These are phyloP conservation scores for Stagonosporopsis cucurbitacearum DNA, from an alignment of 2,329 filamentous ascomycete species.

Conservation along the genomic window DNA sequence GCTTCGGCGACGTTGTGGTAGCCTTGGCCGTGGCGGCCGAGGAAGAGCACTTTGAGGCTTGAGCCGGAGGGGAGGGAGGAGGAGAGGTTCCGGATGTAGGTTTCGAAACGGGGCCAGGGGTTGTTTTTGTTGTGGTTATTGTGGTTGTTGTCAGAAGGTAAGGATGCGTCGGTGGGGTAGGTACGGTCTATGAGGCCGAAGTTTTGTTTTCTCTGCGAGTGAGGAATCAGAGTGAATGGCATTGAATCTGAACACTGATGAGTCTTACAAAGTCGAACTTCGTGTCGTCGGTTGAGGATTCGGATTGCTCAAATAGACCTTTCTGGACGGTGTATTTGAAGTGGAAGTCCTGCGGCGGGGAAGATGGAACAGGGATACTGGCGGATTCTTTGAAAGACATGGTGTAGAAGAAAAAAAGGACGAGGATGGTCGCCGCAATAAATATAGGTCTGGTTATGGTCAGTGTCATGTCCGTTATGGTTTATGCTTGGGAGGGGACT, in stretches of 20 bases:
- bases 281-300: conserved; percentile 60
- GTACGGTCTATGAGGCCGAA: conserved; percentile 70
- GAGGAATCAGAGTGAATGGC: not conserved
- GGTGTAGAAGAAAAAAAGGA: conserved; percentile 17
- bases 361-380: not conserved
- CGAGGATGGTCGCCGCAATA: conserved; percentile 13
- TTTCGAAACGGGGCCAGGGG: conserved; percentile 68
- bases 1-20: conserved; percentile 69
- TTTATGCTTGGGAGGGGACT: not conserved
- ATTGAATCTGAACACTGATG: not conserved
- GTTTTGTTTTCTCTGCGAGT: conserved; percentile 62
- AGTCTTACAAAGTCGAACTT: conserved; percentile 68
- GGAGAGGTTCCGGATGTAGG: conserved; percentile 63
- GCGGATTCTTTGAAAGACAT: conserved; percentile 7
- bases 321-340: conserved; percentile 66
- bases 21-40: conserved; percentile 74
- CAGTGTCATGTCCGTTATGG: not conserved
- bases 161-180: conserved; percentile 51
- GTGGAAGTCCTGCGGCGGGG: conserved; percentile 38
- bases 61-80: conserved; percentile 50
- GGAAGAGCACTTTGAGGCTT: conserved; percentile 70
- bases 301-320: conserved; percentile 70
- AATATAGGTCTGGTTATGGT: conserved; percentile 21
- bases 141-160: conserved; percentile 45
- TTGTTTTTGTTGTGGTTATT: too few relatives aligned